Percentiles rank a stretch among this genome's conserved stretches.
Conservation (phyloP, 306 rosid species). For the Ammopiptanthus mongolicus region DNA sequence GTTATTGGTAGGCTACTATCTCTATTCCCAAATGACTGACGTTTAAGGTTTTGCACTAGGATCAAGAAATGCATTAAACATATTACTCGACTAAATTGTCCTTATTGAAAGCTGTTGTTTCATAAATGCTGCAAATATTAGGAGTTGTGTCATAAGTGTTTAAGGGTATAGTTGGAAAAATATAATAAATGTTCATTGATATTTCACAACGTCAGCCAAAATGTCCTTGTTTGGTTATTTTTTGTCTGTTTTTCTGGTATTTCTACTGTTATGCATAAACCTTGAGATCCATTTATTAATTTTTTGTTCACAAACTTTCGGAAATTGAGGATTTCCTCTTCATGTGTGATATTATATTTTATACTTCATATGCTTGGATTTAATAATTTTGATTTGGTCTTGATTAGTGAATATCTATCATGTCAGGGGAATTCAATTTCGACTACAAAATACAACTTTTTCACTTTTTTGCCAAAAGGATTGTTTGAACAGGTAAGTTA, state of each 20-base stretch:
- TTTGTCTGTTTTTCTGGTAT: no score
- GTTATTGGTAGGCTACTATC: background rate
- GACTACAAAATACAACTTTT: slow-evolving; percentile 81
- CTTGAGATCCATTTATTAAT: background rate
- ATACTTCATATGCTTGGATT: slow-evolving; percentile 12
- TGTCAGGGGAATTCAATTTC: slow-evolving; percentile 93
- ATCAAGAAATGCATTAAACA: no score
- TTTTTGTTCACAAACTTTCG: background rate
- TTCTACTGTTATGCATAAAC: background rate
- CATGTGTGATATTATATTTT: slow-evolving; percentile 14
- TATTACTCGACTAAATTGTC: no score
- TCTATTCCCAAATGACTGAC: no score
- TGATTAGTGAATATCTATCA: slow-evolving; percentile 28
- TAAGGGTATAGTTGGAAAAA: no score
- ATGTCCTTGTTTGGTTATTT: no score
- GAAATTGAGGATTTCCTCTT: background rate
- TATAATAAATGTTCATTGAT: no score
- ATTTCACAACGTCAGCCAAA: background rate
- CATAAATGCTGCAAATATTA: no score
- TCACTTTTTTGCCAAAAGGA: slow-evolving; percentile 90
- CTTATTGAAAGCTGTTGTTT: no score
- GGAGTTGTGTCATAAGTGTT: no score
- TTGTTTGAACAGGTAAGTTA: slow-evolving; percentile 87
- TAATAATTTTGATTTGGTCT: background rate
- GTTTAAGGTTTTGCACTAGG: no score